Evolutionary conservation across 371 early-diverging fungal species (phyloP).

Genomic region (Rhizopus sp.): DNA sequence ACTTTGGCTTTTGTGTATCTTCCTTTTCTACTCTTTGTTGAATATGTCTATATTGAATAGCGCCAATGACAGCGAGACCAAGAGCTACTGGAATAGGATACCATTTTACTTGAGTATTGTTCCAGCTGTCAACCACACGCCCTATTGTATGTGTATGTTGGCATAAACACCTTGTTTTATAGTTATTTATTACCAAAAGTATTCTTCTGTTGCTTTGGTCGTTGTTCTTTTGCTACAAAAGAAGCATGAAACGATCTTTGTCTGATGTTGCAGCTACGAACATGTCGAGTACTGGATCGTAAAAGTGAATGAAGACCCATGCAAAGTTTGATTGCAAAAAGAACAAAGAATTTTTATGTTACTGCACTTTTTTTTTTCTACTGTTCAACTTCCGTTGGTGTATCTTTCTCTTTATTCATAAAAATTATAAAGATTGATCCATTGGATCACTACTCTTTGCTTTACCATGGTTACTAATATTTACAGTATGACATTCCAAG

Average conservation of each 20-base stretch:
- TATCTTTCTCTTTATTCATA: background rate
- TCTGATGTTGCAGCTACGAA: background rate
- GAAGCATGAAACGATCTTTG: background rate
- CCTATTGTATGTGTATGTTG: slow-evolving; percentile 16
- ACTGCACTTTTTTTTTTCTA: background rate
- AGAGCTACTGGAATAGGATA: slow-evolving; percentile 76
- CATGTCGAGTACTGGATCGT: background rate
- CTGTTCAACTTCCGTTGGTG: background rate
- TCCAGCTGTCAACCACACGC: slow-evolving; percentile 50
- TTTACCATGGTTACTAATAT: slow-evolving; percentile 27
- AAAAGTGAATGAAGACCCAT: background rate
- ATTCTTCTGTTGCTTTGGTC: background rate
- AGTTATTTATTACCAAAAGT: background rate
- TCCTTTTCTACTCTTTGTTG: slow-evolving; percentile 32
- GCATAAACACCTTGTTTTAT: background rate
- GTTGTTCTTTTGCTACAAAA: background rate
- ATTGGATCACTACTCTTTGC: slow-evolving; percentile 2
- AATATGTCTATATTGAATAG: slow-evolving; percentile 66
- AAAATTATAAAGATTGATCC: slow-evolving; percentile 11
- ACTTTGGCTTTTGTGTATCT: slow-evolving; percentile 31
- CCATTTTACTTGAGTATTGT: slow-evolving; percentile 66
- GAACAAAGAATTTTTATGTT: slow-evolving; percentile 1
- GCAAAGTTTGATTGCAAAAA: background rate
- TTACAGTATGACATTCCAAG: slow-evolving; percentile 59
- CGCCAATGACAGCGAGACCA: slow-evolving; percentile 77